Evolutionary conservation across 2,329 filamentous ascomycete genomes (phyloP), one percentile per base, ranked within the genome.

Genomic region (Neobulgaria alba): DNA sequence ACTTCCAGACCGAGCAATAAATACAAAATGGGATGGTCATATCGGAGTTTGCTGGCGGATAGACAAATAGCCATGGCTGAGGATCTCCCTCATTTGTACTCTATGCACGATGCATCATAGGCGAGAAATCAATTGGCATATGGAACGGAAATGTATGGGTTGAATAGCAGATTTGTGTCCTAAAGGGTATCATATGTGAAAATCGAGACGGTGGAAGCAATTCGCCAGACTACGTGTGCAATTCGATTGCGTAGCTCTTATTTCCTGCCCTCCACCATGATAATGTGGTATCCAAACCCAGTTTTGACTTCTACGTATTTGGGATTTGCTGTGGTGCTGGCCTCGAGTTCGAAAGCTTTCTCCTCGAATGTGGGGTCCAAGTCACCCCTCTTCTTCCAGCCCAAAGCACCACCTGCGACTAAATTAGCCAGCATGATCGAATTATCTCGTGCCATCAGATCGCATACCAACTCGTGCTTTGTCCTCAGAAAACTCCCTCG

Each of bases 1-100:
- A 98, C 85, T 96, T 98, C 89, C 85, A 95, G 77, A 95, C 88
- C 67, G 77, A 80, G 69, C 77, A 80, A 67, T 82, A 80, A 72
- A 62, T 43, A 38, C 38, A 49, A 49, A 45, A 46, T 43, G 41
- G 49, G 48, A 48, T 38, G 37, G 41, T 36, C 44, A 38, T 36
- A 44, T 50, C 40, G 52, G 54, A 56, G 52, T 57, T 59, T 51
- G 38, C 38, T 47, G 43, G 50, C 42, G 54, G 49, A 51, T 57
- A 56, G 48, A 56, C 45, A 49, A 52, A 53, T 48, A 46, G 47
- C 43, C 50, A 54, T 49, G 42, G 49, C 47, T 46, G 37, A 46
- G 41, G 46, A 43, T 46, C 52, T 50, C 43, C 48, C 49, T 54
- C 45, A 39, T 49, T 55, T 60, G 56, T 60, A 56, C 41, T 56